A percentile compares a stretch with the other conserved stretches of the same genome.
Evolutionary conservation across 371 early-diverging fungal species (phyloP).

Genomic region (Apophysomyces ossiformis): DNA sequence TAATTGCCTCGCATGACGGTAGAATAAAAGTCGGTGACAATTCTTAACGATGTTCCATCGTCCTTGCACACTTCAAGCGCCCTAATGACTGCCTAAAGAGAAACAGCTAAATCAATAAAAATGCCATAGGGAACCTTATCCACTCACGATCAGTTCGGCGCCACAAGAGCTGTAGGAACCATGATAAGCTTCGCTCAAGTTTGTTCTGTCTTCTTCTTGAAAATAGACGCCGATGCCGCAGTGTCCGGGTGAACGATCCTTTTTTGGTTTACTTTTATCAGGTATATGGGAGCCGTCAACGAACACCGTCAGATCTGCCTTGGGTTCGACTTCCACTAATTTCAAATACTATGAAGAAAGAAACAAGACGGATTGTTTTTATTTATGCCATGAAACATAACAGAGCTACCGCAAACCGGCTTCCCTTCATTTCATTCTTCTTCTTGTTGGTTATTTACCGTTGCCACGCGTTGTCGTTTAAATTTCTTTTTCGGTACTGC

Average conservation of each 20-base stretch:
- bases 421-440: too few relatives aligned
- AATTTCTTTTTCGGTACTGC: not conserved
- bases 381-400: too few relatives aligned
- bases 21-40: not conserved
- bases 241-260: not conserved
- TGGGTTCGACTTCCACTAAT: not conserved
- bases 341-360: not conserved
- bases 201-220: not conserved
- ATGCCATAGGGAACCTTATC: not conserved
- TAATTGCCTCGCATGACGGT: not conserved
- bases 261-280: not conserved
- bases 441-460: not conserved
- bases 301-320: not conserved
- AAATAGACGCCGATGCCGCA: not conserved
- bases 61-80: not conserved
- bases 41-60: not conserved
- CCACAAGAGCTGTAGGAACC: not conserved
- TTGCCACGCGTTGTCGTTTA: not conserved
- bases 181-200: not conserved
- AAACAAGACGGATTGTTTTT: too few relatives aligned
- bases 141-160: not conserved
- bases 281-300: not conserved
- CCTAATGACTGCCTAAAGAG: not conserved
- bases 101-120: not conserved
- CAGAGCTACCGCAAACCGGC: not conserved